Conservation (phyloP, 2,329 filamentous ascomycete species). For the Fusarium circinatum region DNA sequence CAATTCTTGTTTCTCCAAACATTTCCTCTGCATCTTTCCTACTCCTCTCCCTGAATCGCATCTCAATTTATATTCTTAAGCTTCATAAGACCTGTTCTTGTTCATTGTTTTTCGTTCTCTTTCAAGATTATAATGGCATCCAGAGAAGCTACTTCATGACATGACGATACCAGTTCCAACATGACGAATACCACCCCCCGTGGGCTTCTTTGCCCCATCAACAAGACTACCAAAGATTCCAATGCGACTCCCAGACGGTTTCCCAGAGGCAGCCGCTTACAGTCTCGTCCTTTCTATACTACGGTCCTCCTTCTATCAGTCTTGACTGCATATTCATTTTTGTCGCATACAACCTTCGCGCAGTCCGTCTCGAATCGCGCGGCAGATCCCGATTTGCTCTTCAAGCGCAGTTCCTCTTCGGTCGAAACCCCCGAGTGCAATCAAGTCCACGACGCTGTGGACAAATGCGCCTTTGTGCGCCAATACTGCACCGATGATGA, state of each 20-base stretch:
- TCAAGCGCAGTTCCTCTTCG: conserved; percentile 42
- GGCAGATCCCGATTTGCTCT: conserved; percentile 26
- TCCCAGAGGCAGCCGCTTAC: conserved; percentile 51
- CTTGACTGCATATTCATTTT: conserved; percentile 57
- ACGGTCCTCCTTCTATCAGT: conserved; percentile 59
- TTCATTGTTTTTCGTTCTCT: background rate
- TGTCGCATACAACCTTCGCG: conserved; percentile 44
- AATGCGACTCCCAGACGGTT: conserved; percentile 13
- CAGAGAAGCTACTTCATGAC: conserved; percentile 34
- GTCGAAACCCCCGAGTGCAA: conserved; percentile 69
- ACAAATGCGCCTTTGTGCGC: conserved; percentile 89
- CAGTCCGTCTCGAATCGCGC: conserved; percentile 14
- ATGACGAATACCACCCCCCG: conserved; percentile 27
- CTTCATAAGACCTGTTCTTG: background rate
- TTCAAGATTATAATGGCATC: conserved; percentile 16
- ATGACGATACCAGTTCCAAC: conserved; percentile 34
- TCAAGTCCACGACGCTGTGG: conserved; percentile 77
- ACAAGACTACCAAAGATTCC: conserved; percentile 9
- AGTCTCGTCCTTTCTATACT: conserved; percentile 61
- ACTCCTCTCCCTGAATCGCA: background rate
- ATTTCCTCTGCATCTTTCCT: conserved; percentile 1
- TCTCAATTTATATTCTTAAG: background rate
- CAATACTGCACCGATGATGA: conserved; percentile 88
- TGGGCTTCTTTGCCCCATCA: conserved; percentile 8
- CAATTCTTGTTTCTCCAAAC: conserved; percentile 3